Evolutionary conservation across 345 rosid genomes (phyloP).

Genomic region (Theobroma cacao): DNA sequence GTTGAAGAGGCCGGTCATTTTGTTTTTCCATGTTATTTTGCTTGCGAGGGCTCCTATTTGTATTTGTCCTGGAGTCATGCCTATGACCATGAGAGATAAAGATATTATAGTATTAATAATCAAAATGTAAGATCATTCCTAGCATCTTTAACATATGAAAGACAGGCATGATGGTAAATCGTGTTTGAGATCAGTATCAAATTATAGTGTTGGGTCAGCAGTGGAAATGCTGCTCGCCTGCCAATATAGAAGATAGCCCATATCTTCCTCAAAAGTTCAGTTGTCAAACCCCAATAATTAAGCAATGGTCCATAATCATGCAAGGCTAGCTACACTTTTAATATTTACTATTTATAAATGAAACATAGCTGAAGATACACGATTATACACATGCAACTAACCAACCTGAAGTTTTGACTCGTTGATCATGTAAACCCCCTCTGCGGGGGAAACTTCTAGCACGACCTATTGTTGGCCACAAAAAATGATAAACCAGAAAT

Average conservation of each 20-base stretch:
- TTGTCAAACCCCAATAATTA: background rate
- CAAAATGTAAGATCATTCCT: background rate
- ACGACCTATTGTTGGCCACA: too few relatives aligned
- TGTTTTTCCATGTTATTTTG: background rate
- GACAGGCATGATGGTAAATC: background rate
- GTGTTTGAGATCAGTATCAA: background rate
- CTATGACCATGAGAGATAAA: background rate
- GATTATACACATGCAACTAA: background rate
- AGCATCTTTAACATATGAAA: background rate
- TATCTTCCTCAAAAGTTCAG: background rate
- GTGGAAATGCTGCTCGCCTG: background rate
- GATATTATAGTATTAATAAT: background rate
- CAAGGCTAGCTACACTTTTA: background rate
- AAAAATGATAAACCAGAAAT: too few relatives aligned
- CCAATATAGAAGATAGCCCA: background rate
- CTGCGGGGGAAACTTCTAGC: too few relatives aligned
- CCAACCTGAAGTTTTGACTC: too few relatives aligned
- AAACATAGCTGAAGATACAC: background rate
- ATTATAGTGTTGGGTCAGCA: background rate
- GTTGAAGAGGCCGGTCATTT: background rate
- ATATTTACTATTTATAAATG: too few relatives aligned
- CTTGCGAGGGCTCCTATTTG: too few relatives aligned
- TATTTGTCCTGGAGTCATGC: background rate
- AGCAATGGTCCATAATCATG: background rate
- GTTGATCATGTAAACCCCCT: too few relatives aligned